Evolutionary conservation across 441 rosid species (phyloP).

Genomic region (Brassica balearica): DNA sequence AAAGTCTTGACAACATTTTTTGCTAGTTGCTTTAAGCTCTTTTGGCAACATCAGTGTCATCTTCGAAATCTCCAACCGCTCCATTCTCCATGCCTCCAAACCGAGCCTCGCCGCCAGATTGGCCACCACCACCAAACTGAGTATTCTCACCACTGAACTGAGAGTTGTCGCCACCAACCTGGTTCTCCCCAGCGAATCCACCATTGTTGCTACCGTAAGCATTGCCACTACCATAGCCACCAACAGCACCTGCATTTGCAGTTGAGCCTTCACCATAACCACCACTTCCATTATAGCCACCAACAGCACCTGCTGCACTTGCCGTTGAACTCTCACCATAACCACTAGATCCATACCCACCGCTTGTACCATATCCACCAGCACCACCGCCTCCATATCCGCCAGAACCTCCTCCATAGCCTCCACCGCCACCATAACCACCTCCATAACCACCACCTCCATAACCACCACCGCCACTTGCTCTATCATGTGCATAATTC

Average conservation of each 20-base stretch:
- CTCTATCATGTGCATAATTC: constrained; percentile 75
- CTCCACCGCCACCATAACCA: constrained; percentile 42
- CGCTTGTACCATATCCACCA: constrained; percentile 40
- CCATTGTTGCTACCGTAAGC: constrained; percentile 38
- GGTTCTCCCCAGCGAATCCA: constrained; percentile 30
- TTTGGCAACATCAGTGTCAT: no score
- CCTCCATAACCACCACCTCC: constrained; percentile 41
- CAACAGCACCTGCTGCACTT: constrained; percentile 42
- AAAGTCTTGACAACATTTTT: no score
- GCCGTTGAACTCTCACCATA: constrained; percentile 39
- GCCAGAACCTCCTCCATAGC: constrained; percentile 35
- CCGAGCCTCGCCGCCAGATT: no score
- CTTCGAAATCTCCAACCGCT: no score
- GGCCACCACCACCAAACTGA: constrained; percentile 14
- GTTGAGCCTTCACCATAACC: constrained; percentile 44
- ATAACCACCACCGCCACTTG: constrained; percentile 49
- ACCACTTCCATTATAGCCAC: constrained; percentile 27
- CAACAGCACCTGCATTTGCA: constrained; percentile 38
- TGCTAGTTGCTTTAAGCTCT: no score
- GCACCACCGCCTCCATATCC: constrained; percentile 33
- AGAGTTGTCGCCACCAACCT: constrained; percentile 35
- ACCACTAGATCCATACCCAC: constrained; percentile 38
- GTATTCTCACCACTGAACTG: constrained; percentile 30
- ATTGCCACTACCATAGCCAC: constrained; percentile 38
- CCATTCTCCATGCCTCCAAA: no score